phyloP scores from a whole-genome alignment of 106 monocot genomes.

The Apostasia shenzhenica region DNA sequence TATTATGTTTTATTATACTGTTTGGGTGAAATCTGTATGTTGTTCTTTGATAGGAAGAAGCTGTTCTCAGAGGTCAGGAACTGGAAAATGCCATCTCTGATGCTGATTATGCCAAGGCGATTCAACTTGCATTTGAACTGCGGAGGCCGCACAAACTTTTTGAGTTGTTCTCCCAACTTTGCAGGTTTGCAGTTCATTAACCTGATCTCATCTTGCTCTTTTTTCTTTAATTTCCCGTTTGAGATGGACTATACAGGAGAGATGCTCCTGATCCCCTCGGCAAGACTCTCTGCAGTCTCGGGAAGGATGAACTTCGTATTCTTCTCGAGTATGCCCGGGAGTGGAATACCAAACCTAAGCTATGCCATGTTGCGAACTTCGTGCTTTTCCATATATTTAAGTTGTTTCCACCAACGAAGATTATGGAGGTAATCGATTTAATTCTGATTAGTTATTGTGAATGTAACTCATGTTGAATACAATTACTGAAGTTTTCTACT shows the following conservation, averaged over 20 bases:
- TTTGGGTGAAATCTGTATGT: neutral
- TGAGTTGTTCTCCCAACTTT: conserved; percentile 61
- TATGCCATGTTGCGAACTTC: conserved; percentile 85
- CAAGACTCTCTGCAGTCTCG: conserved; percentile 50
- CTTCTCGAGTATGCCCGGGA: conserved; percentile 88
- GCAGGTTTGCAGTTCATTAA: conserved; percentile 28
- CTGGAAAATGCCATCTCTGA: conserved; percentile 81
- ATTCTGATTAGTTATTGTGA: neutral
- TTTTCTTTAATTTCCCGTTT: conserved; percentile 6
- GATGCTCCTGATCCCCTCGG: conserved; percentile 31
- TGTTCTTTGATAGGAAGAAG: conserved; percentile 49
- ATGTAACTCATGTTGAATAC: neutral
- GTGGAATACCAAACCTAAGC: conserved; percentile 94
- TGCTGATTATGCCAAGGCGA: conserved; percentile 71
- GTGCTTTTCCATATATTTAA: conserved; percentile 62
- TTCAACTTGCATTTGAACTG: conserved; percentile 88
- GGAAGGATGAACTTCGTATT: conserved; percentile 69
- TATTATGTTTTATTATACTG: neutral
- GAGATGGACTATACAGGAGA: conserved; percentile 31
- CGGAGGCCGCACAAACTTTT: conserved; percentile 82
- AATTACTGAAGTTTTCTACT: neutral
- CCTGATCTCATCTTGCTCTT: neutral
- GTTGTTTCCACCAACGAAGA: conserved; percentile 58
- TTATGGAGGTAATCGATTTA: conserved; percentile 59
- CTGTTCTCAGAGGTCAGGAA: conserved; percentile 71